Conservation (phyloP, 768 basidiomycete genomes). For the Hydnomerulius pinastri region DNA sequence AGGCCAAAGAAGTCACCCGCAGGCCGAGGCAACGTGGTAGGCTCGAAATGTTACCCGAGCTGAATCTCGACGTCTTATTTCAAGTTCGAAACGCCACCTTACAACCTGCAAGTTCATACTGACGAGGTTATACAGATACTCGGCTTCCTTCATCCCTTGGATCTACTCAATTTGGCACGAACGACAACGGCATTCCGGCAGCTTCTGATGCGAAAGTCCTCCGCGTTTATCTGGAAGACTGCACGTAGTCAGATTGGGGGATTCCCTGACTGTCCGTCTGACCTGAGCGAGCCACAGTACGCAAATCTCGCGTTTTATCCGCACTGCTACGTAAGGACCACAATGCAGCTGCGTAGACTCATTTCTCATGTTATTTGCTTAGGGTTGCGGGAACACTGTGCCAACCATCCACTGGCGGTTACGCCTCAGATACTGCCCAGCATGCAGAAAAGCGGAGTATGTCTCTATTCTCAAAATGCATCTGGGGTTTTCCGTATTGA, state of each 20-base stretch:
- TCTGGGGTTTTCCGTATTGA: not conserved
- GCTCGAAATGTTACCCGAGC: too few relatives aligned
- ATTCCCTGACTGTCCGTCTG: slow-evolving; percentile 44
- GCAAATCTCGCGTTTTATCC: slow-evolving; percentile 41
- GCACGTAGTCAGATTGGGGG: slow-evolving; percentile 33
- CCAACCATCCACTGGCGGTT: slow-evolving; percentile 9
- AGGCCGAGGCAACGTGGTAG: too few relatives aligned
- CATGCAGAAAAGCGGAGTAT: slow-evolving; percentile 6
- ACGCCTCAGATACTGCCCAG: slow-evolving; percentile 13
- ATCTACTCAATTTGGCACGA: slow-evolving; percentile 42
- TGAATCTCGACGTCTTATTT: too few relatives aligned
- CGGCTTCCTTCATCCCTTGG: slow-evolving; percentile 38
- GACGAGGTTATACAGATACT: slow-evolving; percentile 46
- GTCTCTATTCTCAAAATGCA: not conserved
- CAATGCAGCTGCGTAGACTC: not conserved
- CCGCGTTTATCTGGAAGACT: slow-evolving; percentile 26
- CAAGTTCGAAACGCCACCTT: too few relatives aligned
- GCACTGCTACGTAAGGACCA: slow-evolving; percentile 22
- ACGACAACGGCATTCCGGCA: slow-evolving; percentile 38
- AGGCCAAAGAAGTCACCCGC: too few relatives aligned
- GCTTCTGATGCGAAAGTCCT: slow-evolving; percentile 33
- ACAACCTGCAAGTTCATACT: too few relatives aligned
- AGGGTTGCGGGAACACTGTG: slow-evolving; percentile 11
- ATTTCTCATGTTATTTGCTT: not conserved
- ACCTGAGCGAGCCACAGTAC: slow-evolving; percentile 47